phyloP scores from a whole-genome alignment of 305 asterid genomes.

The Striga hermonthica region DNA sequence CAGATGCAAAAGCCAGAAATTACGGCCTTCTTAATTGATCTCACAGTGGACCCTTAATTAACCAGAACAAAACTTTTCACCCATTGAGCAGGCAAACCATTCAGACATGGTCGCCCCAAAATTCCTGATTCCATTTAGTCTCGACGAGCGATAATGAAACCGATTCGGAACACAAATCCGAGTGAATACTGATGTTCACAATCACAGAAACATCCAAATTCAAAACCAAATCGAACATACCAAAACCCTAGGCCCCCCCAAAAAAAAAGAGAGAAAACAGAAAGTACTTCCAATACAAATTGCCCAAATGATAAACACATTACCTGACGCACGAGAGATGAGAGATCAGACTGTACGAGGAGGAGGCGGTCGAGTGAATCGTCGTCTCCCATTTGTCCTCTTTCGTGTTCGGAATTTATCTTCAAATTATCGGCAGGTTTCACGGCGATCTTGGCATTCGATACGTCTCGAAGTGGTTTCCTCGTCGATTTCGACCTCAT shows the following conservation, averaged over 20 bases:
- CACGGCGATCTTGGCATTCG: conserved; percentile 42
- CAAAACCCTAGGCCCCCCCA: conserved; percentile 20
- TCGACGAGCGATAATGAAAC: conserved; percentile 2
- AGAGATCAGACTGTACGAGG: conserved; percentile 63
- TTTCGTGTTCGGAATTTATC: conserved; percentile 30
- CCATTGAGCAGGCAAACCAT: not conserved
- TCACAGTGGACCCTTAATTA: not conserved
- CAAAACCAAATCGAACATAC: conserved; percentile 6
- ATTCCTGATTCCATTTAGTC: not conserved
- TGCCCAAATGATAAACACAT: not conserved
- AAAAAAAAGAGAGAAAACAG: not conserved
- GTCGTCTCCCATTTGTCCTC: conserved; percentile 39
- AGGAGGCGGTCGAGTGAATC: conserved; percentile 64
- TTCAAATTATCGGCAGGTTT: conserved; percentile 30
- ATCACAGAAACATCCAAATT: conserved; percentile 24
- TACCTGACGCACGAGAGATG: conserved; percentile 64
- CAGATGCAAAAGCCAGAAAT: not conserved
- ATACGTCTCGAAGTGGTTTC: conserved; percentile 66
- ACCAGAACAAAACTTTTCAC: conserved; percentile 2
- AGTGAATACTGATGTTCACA: not conserved
- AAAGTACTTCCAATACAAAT: conserved; percentile 2
- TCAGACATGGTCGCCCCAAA: not conserved
- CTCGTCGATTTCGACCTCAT: conserved; percentile 48
- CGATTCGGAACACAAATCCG: conserved; percentile 16
- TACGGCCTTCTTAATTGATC: not conserved